phyloP scores from a whole-genome alignment of 2,329 filamentous ascomycete genomes.

The Leptosphaerulina australis region DNA sequence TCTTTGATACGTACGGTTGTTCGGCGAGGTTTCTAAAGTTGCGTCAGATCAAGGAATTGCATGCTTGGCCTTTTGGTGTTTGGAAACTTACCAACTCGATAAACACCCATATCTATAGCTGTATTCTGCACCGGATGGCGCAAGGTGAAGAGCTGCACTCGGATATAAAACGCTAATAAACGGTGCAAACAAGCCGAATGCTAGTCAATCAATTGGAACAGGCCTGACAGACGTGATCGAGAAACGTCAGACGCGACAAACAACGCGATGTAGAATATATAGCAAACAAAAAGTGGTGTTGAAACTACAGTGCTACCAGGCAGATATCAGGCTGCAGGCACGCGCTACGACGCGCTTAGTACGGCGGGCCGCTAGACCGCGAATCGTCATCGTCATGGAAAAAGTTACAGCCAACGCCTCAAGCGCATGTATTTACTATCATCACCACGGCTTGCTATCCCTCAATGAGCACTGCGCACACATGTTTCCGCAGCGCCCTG shows the following conservation, averaged over 20 bases:
- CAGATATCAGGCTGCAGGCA: conserved; percentile 16
- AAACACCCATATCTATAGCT: conserved; percentile 31
- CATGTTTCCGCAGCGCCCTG: conserved; percentile 46
- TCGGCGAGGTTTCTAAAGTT: conserved; percentile 43
- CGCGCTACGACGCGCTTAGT: conserved; percentile 14
- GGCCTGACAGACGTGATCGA: neutral
- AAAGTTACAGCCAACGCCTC: conserved; percentile 32
- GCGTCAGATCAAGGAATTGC: neutral
- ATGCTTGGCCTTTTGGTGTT: neutral
- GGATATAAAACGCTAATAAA: neutral
- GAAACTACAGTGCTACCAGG: conserved; percentile 5
- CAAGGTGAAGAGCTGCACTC: neutral
- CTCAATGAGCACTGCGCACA: conserved; percentile 49
- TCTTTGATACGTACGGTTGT: conserved; percentile 60
- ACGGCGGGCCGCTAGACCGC: conserved; percentile 12
- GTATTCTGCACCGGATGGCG: neutral
- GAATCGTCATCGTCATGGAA: conserved; percentile 33
- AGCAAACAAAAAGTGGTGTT: conserved; percentile 6
- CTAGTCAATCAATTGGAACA: neutral
- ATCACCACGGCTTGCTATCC: conserved; percentile 20
- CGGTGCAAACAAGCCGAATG: neutral
- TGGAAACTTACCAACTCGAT: conserved; percentile 35
- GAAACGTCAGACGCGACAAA: neutral
- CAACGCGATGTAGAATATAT: neutral
- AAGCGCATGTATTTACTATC: conserved; percentile 24